Evolutionary conservation across 1,284 basidiomycete genomes (phyloP).

Genomic region (Amylostereum areolatum): DNA sequence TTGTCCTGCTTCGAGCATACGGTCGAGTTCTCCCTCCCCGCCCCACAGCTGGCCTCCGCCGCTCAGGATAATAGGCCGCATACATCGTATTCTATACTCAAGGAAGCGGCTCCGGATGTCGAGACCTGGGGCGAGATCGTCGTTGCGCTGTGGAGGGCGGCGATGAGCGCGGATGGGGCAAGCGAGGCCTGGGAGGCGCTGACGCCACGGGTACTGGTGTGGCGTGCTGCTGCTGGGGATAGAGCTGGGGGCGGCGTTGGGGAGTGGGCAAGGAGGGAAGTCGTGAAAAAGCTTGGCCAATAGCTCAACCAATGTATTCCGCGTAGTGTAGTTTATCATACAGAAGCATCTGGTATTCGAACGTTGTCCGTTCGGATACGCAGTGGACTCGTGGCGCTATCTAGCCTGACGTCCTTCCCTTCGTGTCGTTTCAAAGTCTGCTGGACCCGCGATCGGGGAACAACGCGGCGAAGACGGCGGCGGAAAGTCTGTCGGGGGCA

Average conservation of each 20-base stretch:
- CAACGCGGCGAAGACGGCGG: no score
- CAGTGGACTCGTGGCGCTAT: no score
- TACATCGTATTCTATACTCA: slow-evolving; percentile 26
- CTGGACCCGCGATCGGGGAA: no score
- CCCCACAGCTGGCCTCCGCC: not conserved
- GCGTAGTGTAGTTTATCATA: no score
- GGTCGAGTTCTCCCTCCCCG: slow-evolving; percentile 1
- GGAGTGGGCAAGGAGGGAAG: slow-evolving; percentile 30
- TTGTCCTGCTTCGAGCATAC: not conserved
- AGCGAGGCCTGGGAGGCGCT: slow-evolving; percentile 43
- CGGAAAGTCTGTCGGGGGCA: no score
- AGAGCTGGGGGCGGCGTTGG: slow-evolving; percentile 27
- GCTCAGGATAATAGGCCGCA: not conserved
- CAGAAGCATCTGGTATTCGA: no score
- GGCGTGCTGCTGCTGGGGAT: slow-evolving; percentile 38
- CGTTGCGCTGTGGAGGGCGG: slow-evolving; percentile 52
- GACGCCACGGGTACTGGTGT: slow-evolving; percentile 48
- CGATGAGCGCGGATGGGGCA: slow-evolving; percentile 36
- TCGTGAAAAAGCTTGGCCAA: slow-evolving; percentile 8
- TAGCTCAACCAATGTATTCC: no score
- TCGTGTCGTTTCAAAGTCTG: no score
- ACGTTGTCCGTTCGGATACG: no score
- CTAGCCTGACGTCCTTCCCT: no score
- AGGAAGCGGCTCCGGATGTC: slow-evolving; percentile 27
- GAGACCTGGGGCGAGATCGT: slow-evolving; percentile 48